phyloP scores from a whole-genome alignment of 768 basidiomycete genomes.

The Lentinula sp. region DNA sequence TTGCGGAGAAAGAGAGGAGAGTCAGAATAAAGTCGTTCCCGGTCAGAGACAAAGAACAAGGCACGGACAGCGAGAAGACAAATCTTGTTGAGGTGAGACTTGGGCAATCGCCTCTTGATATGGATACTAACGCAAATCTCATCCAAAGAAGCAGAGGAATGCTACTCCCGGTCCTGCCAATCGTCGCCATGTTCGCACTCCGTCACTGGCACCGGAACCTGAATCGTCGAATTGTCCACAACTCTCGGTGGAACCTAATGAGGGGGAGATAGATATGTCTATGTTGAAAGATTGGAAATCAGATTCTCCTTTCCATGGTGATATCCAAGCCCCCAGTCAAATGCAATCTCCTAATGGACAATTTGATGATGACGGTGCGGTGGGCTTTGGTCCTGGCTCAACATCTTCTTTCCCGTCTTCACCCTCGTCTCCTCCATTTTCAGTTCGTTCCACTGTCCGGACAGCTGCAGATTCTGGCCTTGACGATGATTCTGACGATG shows the following conservation, averaged over 20 bases:
- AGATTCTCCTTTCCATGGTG: neutral
- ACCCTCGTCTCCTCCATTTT: neutral
- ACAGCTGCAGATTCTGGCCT: neutral
- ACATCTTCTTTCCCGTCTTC: neutral
- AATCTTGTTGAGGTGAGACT: neutral
- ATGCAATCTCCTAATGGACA: neutral
- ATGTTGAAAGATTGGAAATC: neutral
- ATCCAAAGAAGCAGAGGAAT: neutral
- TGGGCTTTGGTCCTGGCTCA: neutral
- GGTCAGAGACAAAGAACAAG: neutral
- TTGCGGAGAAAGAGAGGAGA: neutral
- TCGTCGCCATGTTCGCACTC: neutral
- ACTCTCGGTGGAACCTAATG: neutral
- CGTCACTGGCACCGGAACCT: neutral
- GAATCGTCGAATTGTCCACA: neutral
- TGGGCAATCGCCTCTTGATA: neutral
- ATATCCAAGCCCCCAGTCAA: neutral
- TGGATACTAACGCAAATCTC: neutral
- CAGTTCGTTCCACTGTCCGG: neutral
- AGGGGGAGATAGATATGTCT: neutral
- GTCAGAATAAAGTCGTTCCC: neutral
- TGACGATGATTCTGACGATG: neutral
- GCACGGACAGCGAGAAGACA: neutral
- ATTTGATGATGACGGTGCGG: neutral
- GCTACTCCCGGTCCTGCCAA: neutral